Base-by-base conservation (phyloP, 2,329 filamentous ascomycete genomes). In the Saccharata proteae region DNA sequence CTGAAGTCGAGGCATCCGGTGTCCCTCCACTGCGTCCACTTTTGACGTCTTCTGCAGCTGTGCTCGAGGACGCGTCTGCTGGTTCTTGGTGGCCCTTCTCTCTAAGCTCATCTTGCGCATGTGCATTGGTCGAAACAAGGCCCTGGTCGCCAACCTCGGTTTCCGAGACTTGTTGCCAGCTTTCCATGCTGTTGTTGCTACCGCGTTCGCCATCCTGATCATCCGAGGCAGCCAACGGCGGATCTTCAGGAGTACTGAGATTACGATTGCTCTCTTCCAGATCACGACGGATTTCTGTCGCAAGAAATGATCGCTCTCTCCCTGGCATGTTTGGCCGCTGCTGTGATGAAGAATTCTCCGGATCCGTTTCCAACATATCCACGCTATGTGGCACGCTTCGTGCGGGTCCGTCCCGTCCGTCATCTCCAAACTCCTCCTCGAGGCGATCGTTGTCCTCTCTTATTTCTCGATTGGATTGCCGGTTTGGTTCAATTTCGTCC, bases 311-410 rank as follows among this genome's bases (percentile, higher is more conserved):
- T 11, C 49, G 52, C 30, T 62, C 58, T 36, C 64, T 51, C 11
- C 51, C 43, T 16, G 62, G 62, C 57, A 68, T 61, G n/a, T 48
- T 51, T 9, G 64, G 64, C 43, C 64, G 43, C 14, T 46, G 45
- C 4, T 30, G 41, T 18, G 43, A 38, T 7, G 27, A 36, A 14
- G 41, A 35, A 3, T 40, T 38, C 16, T 40, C 42, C 6, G 35
- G 26, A 14, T 31, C 35, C 19, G 18, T 18, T n/a, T n/a, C n/a
- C n/a, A n/a, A n/a, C n/a, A n/a, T n/a, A n/a, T n/a, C n/a, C n/a
- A n/a, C n/a, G n/a, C n/a, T n/a, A n/a, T n/a, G n/a, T n/a, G n/a
- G n/a, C n/a, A n/a, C n/a, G n/a, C n/a, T n/a, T n/a, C n/a, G n/a
- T n/a, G n/a, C n/a, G n/a, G n/a, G n/a, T n/a, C n/a, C n/a, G n/a